A percentile compares a stretch with the other conserved stretches of the same genome.
These are phyloP conservation scores for Leucocoprinus leucothites DNA, from an alignment of 768 basidiomycete genomes.

Conservation along the genomic window DNA sequence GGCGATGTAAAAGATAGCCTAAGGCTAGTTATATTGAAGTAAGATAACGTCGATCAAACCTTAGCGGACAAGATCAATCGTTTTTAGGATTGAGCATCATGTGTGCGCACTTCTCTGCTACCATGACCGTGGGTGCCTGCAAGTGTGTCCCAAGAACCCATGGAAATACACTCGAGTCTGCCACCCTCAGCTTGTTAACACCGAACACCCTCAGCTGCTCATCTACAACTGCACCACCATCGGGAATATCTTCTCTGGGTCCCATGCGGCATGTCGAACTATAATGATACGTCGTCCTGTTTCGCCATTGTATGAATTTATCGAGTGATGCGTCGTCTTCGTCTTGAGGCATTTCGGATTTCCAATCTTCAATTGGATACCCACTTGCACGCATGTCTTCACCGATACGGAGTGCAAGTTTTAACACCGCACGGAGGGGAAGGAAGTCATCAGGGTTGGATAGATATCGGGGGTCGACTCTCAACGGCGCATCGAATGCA, in stretches of 20 bases:
- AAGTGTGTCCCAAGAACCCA: constrained; percentile 31
- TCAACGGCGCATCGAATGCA: constrained; percentile 41
- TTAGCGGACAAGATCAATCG: neutral
- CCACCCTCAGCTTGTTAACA: constrained; percentile 41
- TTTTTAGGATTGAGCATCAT: constrained; percentile 19
- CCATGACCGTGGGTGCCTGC: constrained; percentile 28
- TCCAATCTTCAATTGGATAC: constrained; percentile 34
- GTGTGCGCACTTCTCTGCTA: constrained; percentile 38
- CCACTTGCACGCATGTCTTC: constrained; percentile 33
- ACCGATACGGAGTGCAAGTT: constrained; percentile 35
- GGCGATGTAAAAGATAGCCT: too few relatives aligned
- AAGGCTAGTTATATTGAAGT: too few relatives aligned
- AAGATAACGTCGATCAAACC: too few relatives aligned
- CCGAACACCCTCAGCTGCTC: constrained; percentile 36
- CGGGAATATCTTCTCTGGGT: constrained; percentile 24
- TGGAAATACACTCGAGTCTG: constrained; percentile 48
- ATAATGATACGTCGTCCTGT: constrained; percentile 47
- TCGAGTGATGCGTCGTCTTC: constrained; percentile 38
- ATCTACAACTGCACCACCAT: constrained; percentile 39
- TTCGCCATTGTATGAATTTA: constrained; percentile 32
- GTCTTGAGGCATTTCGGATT: constrained; percentile 32
- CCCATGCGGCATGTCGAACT: constrained; percentile 46
- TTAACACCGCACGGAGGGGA: constrained; percentile 39
- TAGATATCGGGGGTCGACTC: constrained; percentile 45
- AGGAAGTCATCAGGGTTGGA: constrained; percentile 36